These are phyloP conservation scores for Pezicula neosporulosa DNA, from an alignment of 2,329 filamentous ascomycete genomes.

Conservation along the genomic window DNA sequence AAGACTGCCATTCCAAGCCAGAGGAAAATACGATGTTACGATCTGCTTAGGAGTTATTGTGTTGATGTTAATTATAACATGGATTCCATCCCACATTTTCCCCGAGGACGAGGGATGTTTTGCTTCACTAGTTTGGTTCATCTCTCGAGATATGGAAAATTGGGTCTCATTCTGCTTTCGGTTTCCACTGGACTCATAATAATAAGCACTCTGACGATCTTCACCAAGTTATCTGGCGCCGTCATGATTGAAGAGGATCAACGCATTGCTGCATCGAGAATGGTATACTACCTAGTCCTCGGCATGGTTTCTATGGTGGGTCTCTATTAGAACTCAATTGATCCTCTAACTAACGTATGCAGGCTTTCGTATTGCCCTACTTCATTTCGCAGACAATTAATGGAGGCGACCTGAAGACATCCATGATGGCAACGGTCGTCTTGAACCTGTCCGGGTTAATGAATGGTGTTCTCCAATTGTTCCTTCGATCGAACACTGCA, in stretches of 20 bases:
- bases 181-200: constrained; percentile 48
- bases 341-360: constrained; percentile 22
- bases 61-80: constrained; percentile 50
- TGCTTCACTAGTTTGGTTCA: constrained; percentile 65
- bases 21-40: constrained; percentile 56
- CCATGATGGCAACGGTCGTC: constrained; percentile 63
- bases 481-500: constrained; percentile 60
- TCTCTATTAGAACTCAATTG: constrained; percentile 14
- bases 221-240: constrained; percentile 51
- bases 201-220: constrained; percentile 49
- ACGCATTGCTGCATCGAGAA: constrained; percentile 61
- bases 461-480: constrained; percentile 63
- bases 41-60: constrained; percentile 52
- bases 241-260: constrained; percentile 54
- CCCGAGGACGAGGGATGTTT: constrained; percentile 59
- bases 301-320: constrained; percentile 55
- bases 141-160: constrained; percentile 57
- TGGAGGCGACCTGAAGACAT: constrained; percentile 43
- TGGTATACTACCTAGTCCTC: constrained; percentile 62
- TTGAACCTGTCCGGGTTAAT: constrained; percentile 64
- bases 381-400: constrained; percentile 55
- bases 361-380: constrained; percentile 60
- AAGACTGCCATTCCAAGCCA: constrained; percentile 51
- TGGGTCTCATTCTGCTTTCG: constrained; percentile 51
- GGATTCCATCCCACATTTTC: constrained; percentile 54